Percentiles rank a stretch among this genome's conserved stretches.
These are phyloP conservation scores for Penicillium flavigenum DNA, from an alignment of 495 filamentous ascomycete species.

Conservation along the genomic window DNA sequence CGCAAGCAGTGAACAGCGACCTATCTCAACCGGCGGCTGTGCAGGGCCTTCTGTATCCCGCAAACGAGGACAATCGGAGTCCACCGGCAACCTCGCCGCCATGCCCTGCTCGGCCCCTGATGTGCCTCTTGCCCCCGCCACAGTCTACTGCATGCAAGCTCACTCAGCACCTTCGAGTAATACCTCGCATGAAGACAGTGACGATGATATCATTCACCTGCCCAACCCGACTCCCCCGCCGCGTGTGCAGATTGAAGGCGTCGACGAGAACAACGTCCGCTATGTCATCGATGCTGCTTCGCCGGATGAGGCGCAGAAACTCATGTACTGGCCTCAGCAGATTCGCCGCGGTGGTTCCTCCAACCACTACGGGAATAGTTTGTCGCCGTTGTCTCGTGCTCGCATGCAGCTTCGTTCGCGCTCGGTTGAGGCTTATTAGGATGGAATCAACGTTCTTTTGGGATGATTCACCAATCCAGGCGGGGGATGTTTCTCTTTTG, in stretches of 20 bases:
- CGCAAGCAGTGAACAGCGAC: conserved; percentile 23
- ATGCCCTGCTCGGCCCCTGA: conserved; percentile 13
- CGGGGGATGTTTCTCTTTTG: neutral
- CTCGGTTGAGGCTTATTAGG: conserved; percentile 30
- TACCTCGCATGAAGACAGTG: conserved; percentile 33
- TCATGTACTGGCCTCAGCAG: conserved; percentile 40
- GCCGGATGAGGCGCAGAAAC: conserved; percentile 29
- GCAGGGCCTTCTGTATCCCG: conserved; percentile 7
- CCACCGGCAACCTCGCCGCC: conserved; percentile 15
- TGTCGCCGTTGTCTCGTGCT: conserved; percentile 26
- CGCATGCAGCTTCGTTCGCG: conserved; percentile 29
- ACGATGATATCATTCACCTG: conserved; percentile 43
- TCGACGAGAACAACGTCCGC: conserved; percentile 42
- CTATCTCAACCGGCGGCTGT: neutral
- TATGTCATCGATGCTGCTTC: conserved; percentile 36
- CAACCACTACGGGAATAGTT: conserved; percentile 17
- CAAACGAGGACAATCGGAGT: conserved; percentile 23
- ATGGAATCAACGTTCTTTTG: neutral
- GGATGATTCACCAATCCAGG: neutral
- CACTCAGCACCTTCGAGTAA: conserved; percentile 32
- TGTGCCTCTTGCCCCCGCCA: conserved; percentile 12
- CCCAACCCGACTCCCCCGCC: conserved; percentile 34
- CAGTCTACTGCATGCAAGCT: conserved; percentile 42
- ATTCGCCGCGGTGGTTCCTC: conserved; percentile 9
- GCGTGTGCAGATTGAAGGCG: conserved; percentile 36